Base-by-base conservation (phyloP, 2,329 filamentous ascomycete genomes). In the Aspergillus sp. region DNA sequence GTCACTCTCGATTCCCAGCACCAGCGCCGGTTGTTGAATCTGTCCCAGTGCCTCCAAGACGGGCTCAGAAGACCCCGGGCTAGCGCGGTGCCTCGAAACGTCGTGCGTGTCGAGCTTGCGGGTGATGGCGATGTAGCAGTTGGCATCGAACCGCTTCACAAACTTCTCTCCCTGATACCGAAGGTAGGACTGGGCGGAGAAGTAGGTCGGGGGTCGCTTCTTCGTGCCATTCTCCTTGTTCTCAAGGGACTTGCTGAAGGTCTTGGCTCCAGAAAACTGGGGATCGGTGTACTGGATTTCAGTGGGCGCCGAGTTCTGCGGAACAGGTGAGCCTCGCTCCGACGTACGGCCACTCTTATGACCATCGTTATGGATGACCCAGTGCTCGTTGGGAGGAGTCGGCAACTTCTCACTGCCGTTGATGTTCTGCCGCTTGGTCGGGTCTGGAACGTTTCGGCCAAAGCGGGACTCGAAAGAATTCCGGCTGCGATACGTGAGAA, bases 41-140 rank as follows among this genome's bases (percentile, higher is more conserved):
- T 89, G 75, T 0, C 82, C 83, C 3, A 99, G 79, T 0, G 93
- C 93, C 53, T 90, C 84, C 22, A 82, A 80, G 30, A 95, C 85
- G 22, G 81, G 66, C 13, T 72, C 69, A 8, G 61, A 54, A 2
- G 65, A 76, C 32, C 68, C 70, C 10, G 68, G 60, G 17, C 71
- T 63, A 16, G 74, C 76, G 4, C 93, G 87, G 66, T 86, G 83
- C 22, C 92, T 84, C 13, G 91, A 95, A 22, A 99, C 85, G 69
- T 99, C 94, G 72, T 99, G 94, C 0, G 94, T 97, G 69, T 99
- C 94, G 14, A 99, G 83, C 73, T 99, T 99, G 65, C 94, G 88
- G 4, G 94, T 97, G 73, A 99, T 96, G 60, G 94, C 92, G 62
- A 99, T 97, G 76, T 99, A 99, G 76, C 94, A 99, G 72, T 99